phyloP scores from a whole-genome alignment of 1,139 yeast genomes.

The Geotrichum carabidarum region DNA sequence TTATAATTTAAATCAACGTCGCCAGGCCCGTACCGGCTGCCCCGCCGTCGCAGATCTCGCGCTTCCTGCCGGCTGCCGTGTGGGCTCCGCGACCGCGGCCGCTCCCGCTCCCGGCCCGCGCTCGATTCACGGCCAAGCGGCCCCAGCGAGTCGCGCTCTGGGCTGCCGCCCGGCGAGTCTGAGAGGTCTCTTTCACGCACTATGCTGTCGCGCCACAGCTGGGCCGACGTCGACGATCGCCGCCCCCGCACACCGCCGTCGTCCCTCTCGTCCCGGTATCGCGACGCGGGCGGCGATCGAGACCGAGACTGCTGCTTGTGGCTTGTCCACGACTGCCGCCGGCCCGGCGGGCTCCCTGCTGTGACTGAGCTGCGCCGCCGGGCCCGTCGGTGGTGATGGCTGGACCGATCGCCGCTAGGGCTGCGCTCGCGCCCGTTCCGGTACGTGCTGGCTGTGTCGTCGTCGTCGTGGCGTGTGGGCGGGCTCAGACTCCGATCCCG shows the following conservation, averaged over 20 bases:
- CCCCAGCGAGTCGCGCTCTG: neutral
- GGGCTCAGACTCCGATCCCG: slow-evolving; percentile 19
- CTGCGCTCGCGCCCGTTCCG: neutral
- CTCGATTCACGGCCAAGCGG: neutral
- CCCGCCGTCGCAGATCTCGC: slow-evolving; percentile 4
- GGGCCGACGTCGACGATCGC: neutral
- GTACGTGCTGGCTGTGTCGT: neutral
- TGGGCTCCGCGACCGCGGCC: slow-evolving; percentile 9
- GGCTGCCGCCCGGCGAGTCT: neutral
- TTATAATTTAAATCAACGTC: slow-evolving; percentile 14
- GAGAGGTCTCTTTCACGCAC: neutral
- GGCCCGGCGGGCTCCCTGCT: slow-evolving; percentile 3
- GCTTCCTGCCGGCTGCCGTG: slow-evolving; percentile 4
- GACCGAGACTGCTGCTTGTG: neutral
- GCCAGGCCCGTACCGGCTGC: slow-evolving; percentile 3
- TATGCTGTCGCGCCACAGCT: neutral
- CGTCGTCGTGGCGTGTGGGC: neutral
- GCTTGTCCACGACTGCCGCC: slow-evolving; percentile 7
- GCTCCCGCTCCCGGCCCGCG: neutral
- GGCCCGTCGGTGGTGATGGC: slow-evolving; percentile 1
- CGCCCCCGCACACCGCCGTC: neutral
- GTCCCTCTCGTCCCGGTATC: neutral
- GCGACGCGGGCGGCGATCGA: slow-evolving; percentile 2
- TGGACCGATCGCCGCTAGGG: neutral
- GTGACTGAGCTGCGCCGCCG: neutral